Conservation (phyloP, 345 rosid species). For the Aurinia saxatilis region DNA sequence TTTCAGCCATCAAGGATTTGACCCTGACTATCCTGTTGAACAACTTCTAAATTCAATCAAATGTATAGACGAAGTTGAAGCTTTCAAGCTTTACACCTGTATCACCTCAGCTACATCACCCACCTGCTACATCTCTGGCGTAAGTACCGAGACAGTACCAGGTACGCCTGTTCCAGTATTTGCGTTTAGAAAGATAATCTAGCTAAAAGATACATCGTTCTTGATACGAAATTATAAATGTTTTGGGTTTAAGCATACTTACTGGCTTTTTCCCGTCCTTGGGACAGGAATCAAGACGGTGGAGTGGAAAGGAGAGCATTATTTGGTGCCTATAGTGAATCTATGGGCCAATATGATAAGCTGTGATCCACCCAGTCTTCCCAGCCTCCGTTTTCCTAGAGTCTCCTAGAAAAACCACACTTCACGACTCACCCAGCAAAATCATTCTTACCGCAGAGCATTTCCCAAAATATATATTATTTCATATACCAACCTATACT, state of each 20-base stretch:
- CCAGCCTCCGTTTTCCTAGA: neutral
- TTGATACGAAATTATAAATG: neutral
- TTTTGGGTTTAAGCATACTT: neutral
- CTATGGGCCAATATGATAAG: conserved; percentile 76
- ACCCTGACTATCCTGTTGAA: conserved; percentile 11
- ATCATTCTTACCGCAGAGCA: neutral
- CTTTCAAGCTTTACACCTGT: conserved; percentile 30
- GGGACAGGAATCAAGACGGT: conserved; percentile 52
- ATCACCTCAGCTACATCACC: conserved; percentile 44
- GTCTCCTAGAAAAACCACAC: neutral
- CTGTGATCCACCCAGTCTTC: conserved; percentile 50
- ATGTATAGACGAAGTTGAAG: conserved; percentile 39
- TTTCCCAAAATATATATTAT: neutral
- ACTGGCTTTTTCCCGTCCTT: neutral
- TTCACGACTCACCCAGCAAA: neutral
- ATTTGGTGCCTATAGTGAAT: conserved; percentile 61
- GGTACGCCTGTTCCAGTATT: conserved; percentile 36
- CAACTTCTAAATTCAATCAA: conserved; percentile 45
- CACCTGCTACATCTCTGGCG: conserved; percentile 50
- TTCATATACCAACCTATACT: neutral
- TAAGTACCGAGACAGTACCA: conserved; percentile 38
- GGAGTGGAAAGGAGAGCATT: conserved; percentile 55
- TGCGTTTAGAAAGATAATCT: neutral
- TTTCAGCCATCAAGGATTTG: conserved; percentile 26
- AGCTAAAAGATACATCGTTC: neutral